These are phyloP conservation scores for Diaporthe sp. DNA, from an alignment of 2,329 filamentous ascomycete species.

Conservation along the genomic window DNA sequence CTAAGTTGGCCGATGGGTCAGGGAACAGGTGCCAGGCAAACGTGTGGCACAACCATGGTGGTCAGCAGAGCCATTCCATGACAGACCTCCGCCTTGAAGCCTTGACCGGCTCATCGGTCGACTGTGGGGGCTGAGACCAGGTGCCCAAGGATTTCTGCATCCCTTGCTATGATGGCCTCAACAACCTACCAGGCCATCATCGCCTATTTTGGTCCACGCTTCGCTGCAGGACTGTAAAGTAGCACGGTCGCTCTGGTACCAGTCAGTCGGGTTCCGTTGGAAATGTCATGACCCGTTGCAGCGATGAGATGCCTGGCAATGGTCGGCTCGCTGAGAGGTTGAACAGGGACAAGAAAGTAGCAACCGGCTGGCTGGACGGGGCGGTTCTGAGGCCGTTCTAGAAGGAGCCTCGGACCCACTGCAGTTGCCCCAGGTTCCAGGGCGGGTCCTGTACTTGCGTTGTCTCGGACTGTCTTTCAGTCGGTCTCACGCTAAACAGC, in stretches of 20 bases:
- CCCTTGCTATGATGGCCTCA: no score
- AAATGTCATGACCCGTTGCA: slow-evolving; percentile 16
- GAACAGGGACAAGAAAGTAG: not conserved
- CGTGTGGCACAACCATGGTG: no score
- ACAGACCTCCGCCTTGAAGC: no score
- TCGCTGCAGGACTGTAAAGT: not conserved
- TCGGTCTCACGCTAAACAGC: not conserved
- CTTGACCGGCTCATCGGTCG: no score
- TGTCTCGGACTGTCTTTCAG: not conserved
- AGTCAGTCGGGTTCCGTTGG: not conserved
- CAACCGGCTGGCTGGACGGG: not conserved
- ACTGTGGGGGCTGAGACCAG: no score
- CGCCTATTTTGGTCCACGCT: not conserved
- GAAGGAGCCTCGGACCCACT: not conserved
- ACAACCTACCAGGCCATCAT: not conserved
- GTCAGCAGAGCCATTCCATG: no score
- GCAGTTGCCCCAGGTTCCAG: slow-evolving; percentile 31
- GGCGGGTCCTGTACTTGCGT: slow-evolving; percentile 27
- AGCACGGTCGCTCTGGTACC: not conserved
- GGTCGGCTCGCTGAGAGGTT: not conserved
- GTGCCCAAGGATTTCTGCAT: no score
- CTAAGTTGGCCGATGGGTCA: no score
- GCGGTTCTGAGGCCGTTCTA: not conserved
- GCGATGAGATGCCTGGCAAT: slow-evolving; percentile 19
- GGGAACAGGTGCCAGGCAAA: no score